phyloP scores from a whole-genome alignment of 495 filamentous ascomycete species.

The Bryoglossum gracile region DNA sequence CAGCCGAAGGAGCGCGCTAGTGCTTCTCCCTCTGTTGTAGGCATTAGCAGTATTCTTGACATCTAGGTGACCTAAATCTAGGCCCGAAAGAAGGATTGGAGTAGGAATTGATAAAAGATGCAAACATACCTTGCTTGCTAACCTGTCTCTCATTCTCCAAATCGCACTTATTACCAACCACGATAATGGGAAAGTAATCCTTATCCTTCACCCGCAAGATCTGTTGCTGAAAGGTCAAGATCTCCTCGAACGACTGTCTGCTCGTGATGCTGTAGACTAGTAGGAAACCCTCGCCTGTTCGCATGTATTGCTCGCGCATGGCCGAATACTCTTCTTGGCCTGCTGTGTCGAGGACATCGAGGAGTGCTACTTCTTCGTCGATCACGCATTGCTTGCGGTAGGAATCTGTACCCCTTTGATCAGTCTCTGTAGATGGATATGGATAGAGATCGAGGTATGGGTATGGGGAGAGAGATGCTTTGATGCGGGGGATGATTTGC shows the following conservation, averaged over 20 bases:
- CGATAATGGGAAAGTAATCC: conserved; percentile 98
- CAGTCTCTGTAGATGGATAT: too few relatives aligned
- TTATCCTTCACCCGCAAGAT: conserved; percentile 98
- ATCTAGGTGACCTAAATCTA: conserved; percentile 1
- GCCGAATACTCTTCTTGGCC: conserved; percentile 99
- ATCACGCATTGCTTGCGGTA: conserved; percentile 99
- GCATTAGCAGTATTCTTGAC: background rate
- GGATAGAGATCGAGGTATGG: too few relatives aligned
- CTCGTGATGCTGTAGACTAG: conserved; percentile 93
- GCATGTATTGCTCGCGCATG: conserved; percentile 99
- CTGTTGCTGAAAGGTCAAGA: conserved; percentile 96
- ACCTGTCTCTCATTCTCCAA: conserved; percentile 87
- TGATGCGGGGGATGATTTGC: too few relatives aligned
- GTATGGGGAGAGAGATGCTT: too few relatives aligned
- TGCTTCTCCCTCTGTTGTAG: conserved; percentile 70
- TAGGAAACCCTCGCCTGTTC: conserved; percentile 95
- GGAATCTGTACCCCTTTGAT: too few relatives aligned
- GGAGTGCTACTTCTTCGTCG: conserved; percentile 95
- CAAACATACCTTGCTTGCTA: conserved; percentile 79
- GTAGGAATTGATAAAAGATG: too few relatives aligned
- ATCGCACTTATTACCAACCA: conserved; percentile 99
- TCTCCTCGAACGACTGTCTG: conserved; percentile 95
- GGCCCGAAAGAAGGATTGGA: too few relatives aligned
- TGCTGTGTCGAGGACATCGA: conserved; percentile 96
- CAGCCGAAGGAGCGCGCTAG: conserved; percentile 83